Conservation (phyloP, 495 filamentous ascomycete genomes). For the Penicillium cataractarum region DNA sequence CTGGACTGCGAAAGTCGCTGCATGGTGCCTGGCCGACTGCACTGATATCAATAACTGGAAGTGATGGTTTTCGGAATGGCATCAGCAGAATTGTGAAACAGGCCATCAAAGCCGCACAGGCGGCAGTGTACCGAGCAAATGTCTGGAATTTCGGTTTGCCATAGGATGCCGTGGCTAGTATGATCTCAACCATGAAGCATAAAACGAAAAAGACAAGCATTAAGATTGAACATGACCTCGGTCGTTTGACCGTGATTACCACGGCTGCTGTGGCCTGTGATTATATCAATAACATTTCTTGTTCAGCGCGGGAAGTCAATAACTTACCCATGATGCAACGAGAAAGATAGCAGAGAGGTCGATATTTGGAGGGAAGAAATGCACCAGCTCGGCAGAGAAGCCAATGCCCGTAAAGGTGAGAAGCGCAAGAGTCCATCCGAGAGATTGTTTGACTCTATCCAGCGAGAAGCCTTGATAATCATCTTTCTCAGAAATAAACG, state of each 20-base stretch:
- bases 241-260: constrained; percentile 52
- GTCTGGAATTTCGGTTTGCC: constrained; percentile 30
- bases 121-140: constrained; percentile 44
- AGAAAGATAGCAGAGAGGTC: constrained; percentile 34
- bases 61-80: constrained; percentile 66
- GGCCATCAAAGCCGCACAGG: constrained; percentile 43
- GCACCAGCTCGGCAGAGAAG: constrained; percentile 42
- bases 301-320: neutral
- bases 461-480: constrained; percentile 34
- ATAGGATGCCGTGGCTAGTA: constrained; percentile 35
- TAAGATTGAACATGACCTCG: constrained; percentile 44
- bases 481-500: constrained; percentile 51
- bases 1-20: constrained; percentile 69
- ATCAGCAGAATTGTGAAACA: constrained; percentile 64
- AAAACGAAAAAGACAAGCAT: constrained; percentile 38
- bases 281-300: constrained; percentile 9
- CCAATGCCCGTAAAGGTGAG: constrained; percentile 47
- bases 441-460: constrained; percentile 28
- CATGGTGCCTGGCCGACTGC: constrained; percentile 59
- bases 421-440: constrained; percentile 41
- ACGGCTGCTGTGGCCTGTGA: constrained; percentile 45
- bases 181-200: constrained; percentile 45
- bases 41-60: constrained; percentile 65
- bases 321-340: constrained; percentile 53
- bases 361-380: constrained; percentile 36